Percentiles rank a stretch among this genome's conserved stretches.
These are phyloP conservation scores for Colletotrichum zoysiae DNA, from an alignment of 2,329 filamentous ascomycete species.

Conservation along the genomic window DNA sequence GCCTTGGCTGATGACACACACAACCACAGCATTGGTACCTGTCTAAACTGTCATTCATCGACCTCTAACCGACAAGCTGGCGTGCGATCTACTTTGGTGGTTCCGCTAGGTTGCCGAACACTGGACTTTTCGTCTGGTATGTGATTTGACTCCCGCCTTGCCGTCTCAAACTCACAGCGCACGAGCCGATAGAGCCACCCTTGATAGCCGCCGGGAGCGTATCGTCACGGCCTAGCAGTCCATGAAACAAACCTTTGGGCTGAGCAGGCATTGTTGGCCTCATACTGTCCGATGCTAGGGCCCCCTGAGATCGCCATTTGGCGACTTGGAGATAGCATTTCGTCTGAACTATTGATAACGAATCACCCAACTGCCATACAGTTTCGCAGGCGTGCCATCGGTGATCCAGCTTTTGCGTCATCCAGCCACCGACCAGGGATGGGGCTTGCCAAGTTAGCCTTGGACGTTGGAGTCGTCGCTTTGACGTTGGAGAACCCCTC, in stretches of 20 bases:
- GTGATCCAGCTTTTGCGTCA: slow-evolving; percentile 28
- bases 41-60: slow-evolving; percentile 32
- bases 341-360: slow-evolving; percentile 3
- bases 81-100: slow-evolving; percentile 19
- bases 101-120: background rate
- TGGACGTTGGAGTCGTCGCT: slow-evolving; percentile 30
- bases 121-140: background rate
- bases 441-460: slow-evolving; percentile 16
- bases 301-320: slow-evolving; percentile 6
- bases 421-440: slow-evolving; percentile 20
- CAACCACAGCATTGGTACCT: slow-evolving; percentile 21
- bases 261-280: slow-evolving; percentile 21
- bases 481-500: slow-evolving; percentile 25
- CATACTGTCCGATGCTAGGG: slow-evolving; percentile 16
- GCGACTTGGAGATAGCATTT: slow-evolving; percentile 10
- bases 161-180: slow-evolving; percentile 38
- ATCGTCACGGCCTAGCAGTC: slow-evolving; percentile 26
- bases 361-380: slow-evolving; percentile 12
- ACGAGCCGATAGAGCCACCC: slow-evolving; percentile 28
- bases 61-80: slow-evolving; percentile 21
- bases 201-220: slow-evolving; percentile 8
- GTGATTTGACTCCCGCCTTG: slow-evolving; percentile 21
- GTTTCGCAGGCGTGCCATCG: slow-evolving; percentile 39
- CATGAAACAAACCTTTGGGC: slow-evolving; percentile 41
- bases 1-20: slow-evolving; percentile 5